phyloP scores from a whole-genome alignment of 1,284 basidiomycete species.

The Apiotrichum mycotoxinovorans region DNA sequence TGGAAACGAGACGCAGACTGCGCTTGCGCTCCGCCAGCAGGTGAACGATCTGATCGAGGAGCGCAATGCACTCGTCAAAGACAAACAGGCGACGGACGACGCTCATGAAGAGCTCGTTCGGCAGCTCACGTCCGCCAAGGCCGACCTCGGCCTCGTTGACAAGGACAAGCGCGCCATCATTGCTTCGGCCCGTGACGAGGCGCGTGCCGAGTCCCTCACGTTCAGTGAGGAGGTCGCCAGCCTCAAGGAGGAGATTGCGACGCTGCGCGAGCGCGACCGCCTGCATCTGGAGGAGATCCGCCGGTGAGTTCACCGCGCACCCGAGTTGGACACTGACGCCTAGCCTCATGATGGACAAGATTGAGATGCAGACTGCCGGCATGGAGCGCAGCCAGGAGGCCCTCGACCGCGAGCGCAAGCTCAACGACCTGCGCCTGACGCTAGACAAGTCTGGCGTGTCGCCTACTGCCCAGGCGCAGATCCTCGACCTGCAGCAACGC shows the following conservation, averaged over 20 bases:
- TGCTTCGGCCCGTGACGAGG: conserved; percentile 63
- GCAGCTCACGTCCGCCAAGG: conserved; percentile 77
- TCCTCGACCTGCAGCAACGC: conserved; percentile 74
- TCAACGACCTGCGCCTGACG: conserved; percentile 68
- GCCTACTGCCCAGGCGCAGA: conserved; percentile 70
- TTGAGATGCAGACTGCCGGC: conserved; percentile 79
- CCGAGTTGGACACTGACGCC: too few species aligned
- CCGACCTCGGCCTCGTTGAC: conserved; percentile 58
- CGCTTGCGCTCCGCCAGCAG: conserved; percentile 77
- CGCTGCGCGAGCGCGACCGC: conserved; percentile 74
- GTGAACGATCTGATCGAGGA: conserved; percentile 83
- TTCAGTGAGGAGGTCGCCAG: conserved; percentile 66
- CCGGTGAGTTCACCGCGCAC: conserved; percentile 30
- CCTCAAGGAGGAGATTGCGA: conserved; percentile 66
- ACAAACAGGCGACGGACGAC: conserved; percentile 51
- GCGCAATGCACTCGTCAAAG: conserved; percentile 67
- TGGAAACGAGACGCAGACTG: conserved; percentile 75
- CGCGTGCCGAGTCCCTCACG: conserved; percentile 76
- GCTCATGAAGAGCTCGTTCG: conserved; percentile 63
- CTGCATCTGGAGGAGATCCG: conserved; percentile 92
- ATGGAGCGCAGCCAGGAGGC: conserved; percentile 78
- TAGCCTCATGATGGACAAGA: conserved; percentile 78
- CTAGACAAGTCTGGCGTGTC: conserved; percentile 70
- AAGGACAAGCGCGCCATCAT: conserved; percentile 52
- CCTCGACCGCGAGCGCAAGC: conserved; percentile 58